Conservation (phyloP, 345 rosid genomes). For the Theobroma cacao region DNA sequence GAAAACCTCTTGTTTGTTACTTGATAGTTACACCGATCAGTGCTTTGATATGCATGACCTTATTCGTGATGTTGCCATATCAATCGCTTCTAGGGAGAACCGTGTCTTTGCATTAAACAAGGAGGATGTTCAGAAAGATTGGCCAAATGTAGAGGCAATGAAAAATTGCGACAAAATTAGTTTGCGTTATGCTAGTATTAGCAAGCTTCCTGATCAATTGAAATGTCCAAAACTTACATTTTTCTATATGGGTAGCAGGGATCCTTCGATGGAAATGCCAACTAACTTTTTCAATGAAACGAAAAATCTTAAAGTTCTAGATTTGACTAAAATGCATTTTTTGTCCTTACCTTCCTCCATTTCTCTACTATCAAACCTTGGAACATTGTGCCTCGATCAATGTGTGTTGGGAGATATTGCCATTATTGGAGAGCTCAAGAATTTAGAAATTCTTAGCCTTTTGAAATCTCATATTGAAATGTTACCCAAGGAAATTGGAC, state of each 20-base stretch:
- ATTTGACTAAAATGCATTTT: background rate
- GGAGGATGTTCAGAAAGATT: background rate
- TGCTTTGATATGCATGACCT: constrained; percentile 11
- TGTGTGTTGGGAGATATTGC: background rate
- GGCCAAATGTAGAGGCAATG: background rate
- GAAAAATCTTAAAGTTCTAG: background rate
- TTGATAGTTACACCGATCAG: background rate
- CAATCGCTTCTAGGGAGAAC: background rate
- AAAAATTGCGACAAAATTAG: background rate
- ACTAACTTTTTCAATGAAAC: background rate
- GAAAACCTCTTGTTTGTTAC: constrained; percentile 15
- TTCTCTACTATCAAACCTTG: background rate
- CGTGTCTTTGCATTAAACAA: background rate
- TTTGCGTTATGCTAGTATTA: fast-evolving
- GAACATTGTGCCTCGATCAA: background rate
- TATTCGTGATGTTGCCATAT: constrained; percentile 9
- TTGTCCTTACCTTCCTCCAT: background rate
- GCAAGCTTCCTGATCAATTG: background rate
- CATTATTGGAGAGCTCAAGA: constrained; percentile 12
- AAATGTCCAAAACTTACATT: background rate
- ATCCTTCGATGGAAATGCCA: background rate
- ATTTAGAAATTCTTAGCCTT: background rate
- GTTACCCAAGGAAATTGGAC: constrained; percentile 22
- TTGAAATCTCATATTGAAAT: background rate
- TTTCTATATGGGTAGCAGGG: fast-evolving